Evolutionary conservation across 2,329 filamentous ascomycete genomes (phyloP), one percentile per base, ranked within the genome.

Genomic region (Aspergillus transmontanensis): DNA sequence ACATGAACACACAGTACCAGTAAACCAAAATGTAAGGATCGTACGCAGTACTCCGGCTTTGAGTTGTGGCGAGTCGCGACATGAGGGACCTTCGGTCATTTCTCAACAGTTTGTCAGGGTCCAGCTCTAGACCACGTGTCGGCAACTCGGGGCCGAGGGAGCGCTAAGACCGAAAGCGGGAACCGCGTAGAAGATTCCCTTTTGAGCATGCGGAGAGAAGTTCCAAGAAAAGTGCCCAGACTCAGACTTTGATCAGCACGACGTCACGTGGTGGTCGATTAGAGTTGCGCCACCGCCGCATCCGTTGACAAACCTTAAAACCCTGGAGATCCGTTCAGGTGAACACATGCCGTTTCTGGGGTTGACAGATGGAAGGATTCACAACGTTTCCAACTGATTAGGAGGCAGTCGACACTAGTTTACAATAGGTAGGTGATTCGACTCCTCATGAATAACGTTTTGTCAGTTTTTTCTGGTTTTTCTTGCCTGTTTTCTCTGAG

Each of bases 211-310:
- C 51, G 32, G 51, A 55, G 51, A 36, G 11, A 21, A 54, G 11
- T 34, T 34, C 32, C 32, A 34, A 34, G 32, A 11, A 12, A 54
- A 1, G 23, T n/a, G 30, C 36, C 51, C 51, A 32, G 32, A 30
- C 26, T 46, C 9, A 4, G 12, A 23, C 23, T 19, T 7, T 46
- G 43, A 46, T 21, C 14, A 30, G 14, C 48, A 30, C 16, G 48
- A 21, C 3, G 19, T 36, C 51, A 36, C 51, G 50, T 53, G 50
- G 28, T 30, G 28, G 6, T 4, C 28, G 28, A 39, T 32, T 55
- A 36, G 21, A 55, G 51, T 55, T 55, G 51, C 51, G 51, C 51
- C 51, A 55, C 51, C 45, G 21, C 51, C 51, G 51, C 51, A 39
- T 55, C 51, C 51, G 51, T 39, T 36, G 32, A 16, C 6, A 39